phyloP scores from a whole-genome alignment of 2,329 filamentous ascomycete genomes.

The Scopulariopsis brevicaulis region DNA sequence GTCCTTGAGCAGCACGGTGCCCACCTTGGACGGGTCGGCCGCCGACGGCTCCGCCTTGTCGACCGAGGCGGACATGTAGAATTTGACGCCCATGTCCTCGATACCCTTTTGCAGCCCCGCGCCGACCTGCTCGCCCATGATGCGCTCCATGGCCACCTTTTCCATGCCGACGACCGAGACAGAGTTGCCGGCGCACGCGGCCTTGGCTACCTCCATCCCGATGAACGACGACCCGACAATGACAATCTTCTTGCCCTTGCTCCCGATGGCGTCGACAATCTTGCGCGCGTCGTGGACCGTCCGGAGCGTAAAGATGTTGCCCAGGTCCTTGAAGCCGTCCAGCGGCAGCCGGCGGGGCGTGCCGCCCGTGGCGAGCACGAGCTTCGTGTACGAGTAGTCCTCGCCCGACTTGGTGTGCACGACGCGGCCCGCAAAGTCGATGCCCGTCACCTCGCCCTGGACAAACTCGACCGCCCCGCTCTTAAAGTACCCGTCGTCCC shows the following conservation, averaged over 20 bases:
- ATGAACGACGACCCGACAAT: constrained; percentile 93
- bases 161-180: constrained; percentile 89
- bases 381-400: constrained; percentile 69
- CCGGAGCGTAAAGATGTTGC: constrained; percentile 79
- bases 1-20: constrained; percentile 72
- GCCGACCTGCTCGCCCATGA: constrained; percentile 76
- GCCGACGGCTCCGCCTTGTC: constrained; percentile 68
- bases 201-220: constrained; percentile 92
- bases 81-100: constrained; percentile 81
- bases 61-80: constrained; percentile 70
- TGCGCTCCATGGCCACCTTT: constrained; percentile 67
- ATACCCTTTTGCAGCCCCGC: constrained; percentile 67
- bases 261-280: constrained; percentile 70
- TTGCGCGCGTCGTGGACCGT: constrained; percentile 64
- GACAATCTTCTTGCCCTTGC: constrained; percentile 82
- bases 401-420: constrained; percentile 66
- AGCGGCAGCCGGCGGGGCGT: constrained; percentile 65
- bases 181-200: constrained; percentile 65
- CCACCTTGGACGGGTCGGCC: constrained; percentile 60
- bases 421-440: constrained; percentile 66
- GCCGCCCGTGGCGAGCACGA: constrained; percentile 84
- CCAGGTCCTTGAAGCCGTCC: constrained; percentile 73
- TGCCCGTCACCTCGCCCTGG: constrained; percentile 52
- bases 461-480: constrained; percentile 45
- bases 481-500: constrained; percentile 69